Conservation (phyloP, 2,329 filamentous ascomycete genomes). For the Triangularia verruculosa region DNA sequence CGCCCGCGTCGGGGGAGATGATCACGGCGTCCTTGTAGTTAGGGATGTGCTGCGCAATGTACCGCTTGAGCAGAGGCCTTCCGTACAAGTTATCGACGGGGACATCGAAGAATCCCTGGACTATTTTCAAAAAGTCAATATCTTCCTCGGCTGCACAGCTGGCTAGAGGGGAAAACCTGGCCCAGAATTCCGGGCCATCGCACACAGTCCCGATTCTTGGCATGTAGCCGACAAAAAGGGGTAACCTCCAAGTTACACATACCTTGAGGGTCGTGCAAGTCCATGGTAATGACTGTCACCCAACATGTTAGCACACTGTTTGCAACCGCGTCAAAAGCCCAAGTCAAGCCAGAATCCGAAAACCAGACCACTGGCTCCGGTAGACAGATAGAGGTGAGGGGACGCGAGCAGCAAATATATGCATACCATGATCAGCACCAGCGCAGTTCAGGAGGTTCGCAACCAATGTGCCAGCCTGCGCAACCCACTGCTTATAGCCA, state of each 20-base stretch:
- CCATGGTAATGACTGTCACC: conserved; percentile 79
- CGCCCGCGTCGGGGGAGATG: conserved; percentile 93
- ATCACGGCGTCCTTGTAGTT: conserved; percentile 85
- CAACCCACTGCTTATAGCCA: conserved; percentile 98
- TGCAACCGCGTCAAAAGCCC: not conserved
- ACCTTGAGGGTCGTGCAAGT: conserved; percentile 81
- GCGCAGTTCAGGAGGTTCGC: conserved; percentile 93
- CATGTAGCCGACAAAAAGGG: conserved; percentile 3
- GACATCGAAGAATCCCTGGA: conserved; percentile 48
- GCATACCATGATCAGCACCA: conserved; percentile 64
- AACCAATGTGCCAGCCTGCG: conserved; percentile 91
- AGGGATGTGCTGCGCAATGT: conserved; percentile 77
- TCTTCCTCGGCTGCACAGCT: not conserved
- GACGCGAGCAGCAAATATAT: conserved; percentile 34
- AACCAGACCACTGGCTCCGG: not conserved
- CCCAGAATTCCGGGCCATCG: not conserved
- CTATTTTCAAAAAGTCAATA: conserved; percentile 2
- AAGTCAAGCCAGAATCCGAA: not conserved
- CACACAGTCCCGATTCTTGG: not conserved
- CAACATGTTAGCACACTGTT: conserved; percentile 3
- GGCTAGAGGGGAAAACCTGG: not conserved
- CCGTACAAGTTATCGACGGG: conserved; percentile 91
- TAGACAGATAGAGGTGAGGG: not conserved
- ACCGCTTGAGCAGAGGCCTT: conserved; percentile 67
- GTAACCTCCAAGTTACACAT: conserved; percentile 10